A percentile compares a stretch with the other conserved stretches of the same genome.
phyloP scores from a whole-genome alignment of 192 early-diverging fungal species.

The Podila verticillata region DNA sequence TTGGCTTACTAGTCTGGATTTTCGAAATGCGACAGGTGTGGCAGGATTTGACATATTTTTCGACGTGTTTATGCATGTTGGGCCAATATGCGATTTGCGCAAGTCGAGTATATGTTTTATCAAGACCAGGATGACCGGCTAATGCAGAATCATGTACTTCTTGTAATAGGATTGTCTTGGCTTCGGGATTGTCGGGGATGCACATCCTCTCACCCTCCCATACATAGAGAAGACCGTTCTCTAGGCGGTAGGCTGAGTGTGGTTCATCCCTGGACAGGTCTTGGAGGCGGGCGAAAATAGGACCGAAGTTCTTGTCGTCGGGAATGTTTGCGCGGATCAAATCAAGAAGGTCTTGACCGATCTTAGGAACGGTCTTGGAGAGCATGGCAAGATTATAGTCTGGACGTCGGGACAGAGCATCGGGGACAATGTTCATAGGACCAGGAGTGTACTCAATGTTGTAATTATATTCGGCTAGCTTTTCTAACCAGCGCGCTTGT shows the following conservation, averaged over 20 bases:
- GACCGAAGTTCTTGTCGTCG: too few species aligned
- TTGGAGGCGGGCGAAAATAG: too few species aligned
- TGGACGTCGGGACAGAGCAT: too few species aligned
- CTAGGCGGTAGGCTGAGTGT: neutral
- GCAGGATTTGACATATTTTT: conserved; percentile 21
- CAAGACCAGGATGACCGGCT: neutral
- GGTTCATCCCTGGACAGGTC: too few species aligned
- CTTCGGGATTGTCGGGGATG: neutral
- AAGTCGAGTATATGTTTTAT: conserved; percentile 3
- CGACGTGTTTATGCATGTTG: conserved; percentile 1
- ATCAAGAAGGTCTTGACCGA: too few species aligned
- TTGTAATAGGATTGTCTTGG: neutral
- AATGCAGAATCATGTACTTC: neutral
- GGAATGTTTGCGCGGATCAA: too few species aligned
- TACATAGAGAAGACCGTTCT: neutral
- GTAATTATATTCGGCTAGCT: too few species aligned
- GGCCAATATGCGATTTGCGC: neutral
- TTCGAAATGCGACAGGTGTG: neutral
- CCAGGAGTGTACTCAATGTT: too few species aligned
- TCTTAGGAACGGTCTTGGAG: too few species aligned
- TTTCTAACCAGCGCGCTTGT: too few species aligned
- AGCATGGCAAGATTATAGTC: too few species aligned
- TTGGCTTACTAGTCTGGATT: neutral
- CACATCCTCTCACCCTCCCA: conserved; percentile 1
- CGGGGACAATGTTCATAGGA: too few species aligned